A percentile compares a stretch with the other conserved stretches of the same genome.
Evolutionary conservation across 2,329 filamentous ascomycete species (phyloP).

Genomic region (Sarocladium oryzae): DNA sequence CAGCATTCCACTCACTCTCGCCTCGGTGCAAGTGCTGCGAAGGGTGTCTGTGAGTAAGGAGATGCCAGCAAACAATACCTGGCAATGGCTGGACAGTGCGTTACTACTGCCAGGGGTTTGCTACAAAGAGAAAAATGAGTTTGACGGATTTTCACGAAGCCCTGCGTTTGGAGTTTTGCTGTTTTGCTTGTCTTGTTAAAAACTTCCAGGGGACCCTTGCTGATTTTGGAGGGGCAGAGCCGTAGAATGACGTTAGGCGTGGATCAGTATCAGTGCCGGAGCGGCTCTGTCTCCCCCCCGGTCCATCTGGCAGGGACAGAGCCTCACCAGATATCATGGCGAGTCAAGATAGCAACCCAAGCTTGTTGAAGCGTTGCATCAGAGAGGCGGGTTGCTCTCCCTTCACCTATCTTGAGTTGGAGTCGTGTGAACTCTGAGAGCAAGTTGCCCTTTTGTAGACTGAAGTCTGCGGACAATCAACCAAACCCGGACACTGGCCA

Average conservation of each 20-base stretch:
- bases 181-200: neutral
- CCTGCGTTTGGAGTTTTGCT: no score
- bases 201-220: neutral
- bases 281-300: neutral
- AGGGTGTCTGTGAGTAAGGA: neutral
- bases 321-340: neutral
- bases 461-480: neutral
- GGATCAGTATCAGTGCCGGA: neutral
- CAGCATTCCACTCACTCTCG: slow-evolving; percentile 1
- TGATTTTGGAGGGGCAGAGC: slow-evolving; percentile 3
- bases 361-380: no score
- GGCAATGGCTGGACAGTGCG: neutral
- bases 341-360: no score
- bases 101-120: neutral
- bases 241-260: slow-evolving; percentile 3
- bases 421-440: neutral
- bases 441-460: neutral
- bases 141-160: no score
- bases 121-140: no score
- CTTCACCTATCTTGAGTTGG: no score
- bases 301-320: slow-evolving; percentile 1
- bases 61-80: neutral
- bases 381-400: no score
- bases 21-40: neutral
- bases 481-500: neutral